phyloP scores from a whole-genome alignment of 257 asterid species.

The Nicotiana paniculata region DNA sequence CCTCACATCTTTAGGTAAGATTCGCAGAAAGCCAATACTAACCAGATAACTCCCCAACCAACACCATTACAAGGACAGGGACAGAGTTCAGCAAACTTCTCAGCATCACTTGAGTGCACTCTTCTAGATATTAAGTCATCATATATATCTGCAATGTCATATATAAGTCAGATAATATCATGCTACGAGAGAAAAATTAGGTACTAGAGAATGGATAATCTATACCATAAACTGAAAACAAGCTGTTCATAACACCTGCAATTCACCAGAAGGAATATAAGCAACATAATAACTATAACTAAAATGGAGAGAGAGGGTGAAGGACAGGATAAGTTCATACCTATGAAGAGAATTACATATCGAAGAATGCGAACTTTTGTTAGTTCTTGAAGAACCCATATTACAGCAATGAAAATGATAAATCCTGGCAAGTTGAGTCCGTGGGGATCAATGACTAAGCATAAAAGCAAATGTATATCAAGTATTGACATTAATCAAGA shows the following conservation, averaged over 20 bases:
- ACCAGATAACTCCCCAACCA: conserved; percentile 98
- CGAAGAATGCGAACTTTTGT: conserved; percentile 75
- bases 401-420: conserved; percentile 65
- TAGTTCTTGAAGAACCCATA: conserved; percentile 83
- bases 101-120: conserved; percentile 94
- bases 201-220: not conserved
- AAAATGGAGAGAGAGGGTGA: not conserved
- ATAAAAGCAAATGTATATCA: conserved; percentile 1
- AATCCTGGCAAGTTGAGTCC: conserved; percentile 54
- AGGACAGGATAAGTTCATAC: conserved; percentile 32
- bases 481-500: conserved; percentile 8
- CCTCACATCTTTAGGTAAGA: not conserved
- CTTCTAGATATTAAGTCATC: conserved; percentile 95
- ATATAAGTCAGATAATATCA: not conserved
- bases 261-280: not conserved
- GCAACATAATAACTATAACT: not conserved
- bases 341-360: conserved; percentile 89
- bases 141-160: conserved; percentile 68
- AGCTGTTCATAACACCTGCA: conserved; percentile 97
- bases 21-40: conserved; percentile 4
- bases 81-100: conserved; percentile 96
- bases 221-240: conserved; percentile 91
- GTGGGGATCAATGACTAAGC: conserved; percentile 2
- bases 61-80: conserved; percentile 93
- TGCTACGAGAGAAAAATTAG: not conserved